Evolutionary conservation across 2,329 filamentous ascomycete genomes (phyloP), one percentile per base, ranked within the genome.

Genomic region (Amauroascus niger): DNA sequence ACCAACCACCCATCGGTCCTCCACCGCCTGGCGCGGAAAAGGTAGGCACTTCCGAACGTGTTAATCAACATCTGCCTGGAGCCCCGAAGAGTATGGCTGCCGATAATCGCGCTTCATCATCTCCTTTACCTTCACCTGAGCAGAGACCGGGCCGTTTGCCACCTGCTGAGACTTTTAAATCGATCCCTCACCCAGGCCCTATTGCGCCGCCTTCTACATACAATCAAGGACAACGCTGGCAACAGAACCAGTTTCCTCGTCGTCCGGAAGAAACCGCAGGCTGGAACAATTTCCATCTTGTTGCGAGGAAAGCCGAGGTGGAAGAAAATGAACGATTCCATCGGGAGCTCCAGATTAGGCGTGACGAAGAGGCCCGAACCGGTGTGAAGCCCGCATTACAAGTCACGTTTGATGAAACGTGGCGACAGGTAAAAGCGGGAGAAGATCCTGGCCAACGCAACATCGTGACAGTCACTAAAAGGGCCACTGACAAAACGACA

Each of bases 151-250:
- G 67, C 24, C 63, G 67, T 43, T 63, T 68, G 50, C 58, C 66
- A 16, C 57, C 64, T 32, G 68, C 67, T 55, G 72, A 74, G 33
- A 58, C 67, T 33, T 55, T 73, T 22, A 69, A 66, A 28, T 67
- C 71, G 8, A 70, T 72, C 46, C 63, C 64, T 51, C 70, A 67
- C 16, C 74, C 74, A 22, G 68, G 69, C 11, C 74, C 74, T 6
- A 76, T 76, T 51, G 74, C 69, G 6, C 74, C 73, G 24, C 74
- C 74, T 11, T 68, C 64, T 43, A 62, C 64, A 32, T 69, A 72
- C 26, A 60, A 61, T 16, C 51, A 57, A 55, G 49, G 53, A 32
- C 49, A 54, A 48, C 35, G 48, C 41, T 66, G 66, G 67, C 62
- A 63, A 57, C 58, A 64, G 53, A 63, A 66, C 56, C 58, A 65